phyloP scores from a whole-genome alignment of 345 rosid genomes.

The Abelmoschus esculentus region DNA sequence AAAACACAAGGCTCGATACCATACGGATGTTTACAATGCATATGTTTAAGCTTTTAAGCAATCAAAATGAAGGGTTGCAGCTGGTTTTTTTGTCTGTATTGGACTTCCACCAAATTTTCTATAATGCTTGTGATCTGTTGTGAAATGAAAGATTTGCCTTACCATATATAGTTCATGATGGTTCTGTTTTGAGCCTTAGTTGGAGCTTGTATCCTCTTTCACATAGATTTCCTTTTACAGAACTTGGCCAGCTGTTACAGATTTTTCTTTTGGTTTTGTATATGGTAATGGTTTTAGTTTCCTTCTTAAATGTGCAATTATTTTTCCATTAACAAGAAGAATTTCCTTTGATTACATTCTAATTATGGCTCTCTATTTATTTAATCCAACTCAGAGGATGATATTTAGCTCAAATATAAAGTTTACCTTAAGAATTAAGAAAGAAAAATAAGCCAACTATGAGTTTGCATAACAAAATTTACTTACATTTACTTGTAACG shows the following conservation, averaged over 20 bases:
- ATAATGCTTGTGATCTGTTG: background rate
- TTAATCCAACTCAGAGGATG: background rate
- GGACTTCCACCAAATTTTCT: conserved; percentile 3
- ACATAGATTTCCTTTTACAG: background rate
- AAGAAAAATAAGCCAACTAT: background rate
- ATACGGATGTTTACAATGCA: background rate
- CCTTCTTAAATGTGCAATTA: background rate
- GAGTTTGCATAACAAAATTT: background rate
- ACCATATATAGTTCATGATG: background rate
- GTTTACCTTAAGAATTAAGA: background rate
- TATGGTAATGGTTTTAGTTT: background rate
- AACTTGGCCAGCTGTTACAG: background rate
- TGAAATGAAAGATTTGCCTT: background rate
- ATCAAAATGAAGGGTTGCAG: background rate
- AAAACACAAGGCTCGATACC: background rate
- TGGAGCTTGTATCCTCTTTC: background rate
- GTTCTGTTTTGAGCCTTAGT: background rate
- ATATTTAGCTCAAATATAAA: background rate
- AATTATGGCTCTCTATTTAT: background rate
- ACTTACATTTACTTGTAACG: no score
- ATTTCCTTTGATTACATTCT: background rate
- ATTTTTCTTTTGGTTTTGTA: background rate
- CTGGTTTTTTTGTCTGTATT: background rate
- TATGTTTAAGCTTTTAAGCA: background rate
- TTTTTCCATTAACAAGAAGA: background rate